phyloP scores from a whole-genome alignment of 2,329 filamentous ascomycete species.

The Fusarium pininemorale region DNA sequence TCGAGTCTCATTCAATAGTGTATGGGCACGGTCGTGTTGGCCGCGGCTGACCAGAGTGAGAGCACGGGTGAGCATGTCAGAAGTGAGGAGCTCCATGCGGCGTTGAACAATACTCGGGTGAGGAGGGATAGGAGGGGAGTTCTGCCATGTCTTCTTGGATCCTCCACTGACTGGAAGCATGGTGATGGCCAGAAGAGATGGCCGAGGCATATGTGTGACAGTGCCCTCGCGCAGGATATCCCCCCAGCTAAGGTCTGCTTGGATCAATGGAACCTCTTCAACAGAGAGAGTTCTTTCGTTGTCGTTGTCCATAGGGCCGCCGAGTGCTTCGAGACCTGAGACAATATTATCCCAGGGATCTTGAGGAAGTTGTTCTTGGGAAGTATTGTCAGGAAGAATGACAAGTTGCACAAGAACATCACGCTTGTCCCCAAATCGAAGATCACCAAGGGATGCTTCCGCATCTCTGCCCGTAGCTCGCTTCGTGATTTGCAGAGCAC shows the following conservation, averaged over 20 bases:
- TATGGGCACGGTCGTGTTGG: conserved; percentile 93
- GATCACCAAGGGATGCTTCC: conserved; percentile 88
- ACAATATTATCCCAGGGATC: conserved; percentile 98
- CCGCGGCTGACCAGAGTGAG: conserved; percentile 89
- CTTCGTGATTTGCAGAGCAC: conserved; percentile 95
- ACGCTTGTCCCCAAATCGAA: conserved; percentile 93
- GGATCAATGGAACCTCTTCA: conserved; percentile 93
- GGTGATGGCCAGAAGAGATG: conserved; percentile 92
- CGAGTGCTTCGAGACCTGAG: conserved; percentile 91
- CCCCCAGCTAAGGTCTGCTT: conserved; percentile 92
- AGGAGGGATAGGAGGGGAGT: conserved; percentile 85
- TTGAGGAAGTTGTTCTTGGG: conserved; percentile 85
- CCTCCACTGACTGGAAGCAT: conserved; percentile 80
- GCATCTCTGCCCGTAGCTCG: conserved; percentile 93
- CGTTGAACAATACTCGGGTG: conserved; percentile 95
- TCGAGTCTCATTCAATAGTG: conserved; percentile 89
- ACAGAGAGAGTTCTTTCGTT: conserved; percentile 85
- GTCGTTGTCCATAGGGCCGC: conserved; percentile 86
- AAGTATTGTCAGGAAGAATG: conserved; percentile 85
- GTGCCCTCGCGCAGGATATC: conserved; percentile 92
- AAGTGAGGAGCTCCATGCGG: conserved; percentile 96
- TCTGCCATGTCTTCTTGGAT: conserved; percentile 72
- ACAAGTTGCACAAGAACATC: conserved; percentile 95
- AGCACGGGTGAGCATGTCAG: conserved; percentile 95
- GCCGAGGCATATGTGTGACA: conserved; percentile 84